A percentile compares a stretch with the other conserved stretches of the same genome.
Evolutionary conservation across 2,329 filamentous ascomycete species (phyloP).

Genomic region (Rugonectria rugulosa): DNA sequence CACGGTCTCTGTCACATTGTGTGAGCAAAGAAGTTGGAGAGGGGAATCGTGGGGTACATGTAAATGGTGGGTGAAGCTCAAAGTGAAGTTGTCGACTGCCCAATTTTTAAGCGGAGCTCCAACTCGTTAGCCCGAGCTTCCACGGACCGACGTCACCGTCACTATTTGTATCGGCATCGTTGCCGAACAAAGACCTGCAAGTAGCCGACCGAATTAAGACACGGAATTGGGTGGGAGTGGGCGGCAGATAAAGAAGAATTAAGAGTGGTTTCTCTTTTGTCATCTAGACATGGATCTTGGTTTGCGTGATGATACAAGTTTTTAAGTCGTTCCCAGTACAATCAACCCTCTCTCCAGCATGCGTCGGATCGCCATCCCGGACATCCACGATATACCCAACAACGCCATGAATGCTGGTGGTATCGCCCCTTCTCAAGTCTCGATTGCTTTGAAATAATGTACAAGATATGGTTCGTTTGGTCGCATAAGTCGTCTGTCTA

Average conservation of each 20-base stretch:
- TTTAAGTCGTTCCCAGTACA: conserved; percentile 33
- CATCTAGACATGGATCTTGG: conserved; percentile 20
- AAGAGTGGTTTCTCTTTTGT: conserved; percentile 33
- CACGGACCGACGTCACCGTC: conserved; percentile 19
- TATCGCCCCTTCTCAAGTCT: conserved; percentile 17
- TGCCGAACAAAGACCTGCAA: not conserved
- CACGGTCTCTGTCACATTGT: conserved; percentile 37
- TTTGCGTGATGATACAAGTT: conserved; percentile 37
- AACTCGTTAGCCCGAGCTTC: conserved; percentile 20
- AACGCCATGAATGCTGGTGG: conserved; percentile 39
- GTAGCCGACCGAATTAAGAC: conserved; percentile 7
- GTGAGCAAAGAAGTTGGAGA: not conserved
- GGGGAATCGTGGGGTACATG: not conserved
- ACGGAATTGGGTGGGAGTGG: not conserved
- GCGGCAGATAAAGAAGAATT: conserved; percentile 26
- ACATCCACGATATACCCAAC: conserved; percentile 27
- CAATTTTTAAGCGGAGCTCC: conserved; percentile 20
- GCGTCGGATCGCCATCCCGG: conserved; percentile 22
- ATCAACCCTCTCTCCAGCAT: conserved; percentile 29
- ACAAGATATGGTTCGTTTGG: conserved; percentile 28
- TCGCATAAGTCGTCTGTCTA: conserved; percentile 18
- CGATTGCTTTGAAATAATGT: conserved; percentile 33
- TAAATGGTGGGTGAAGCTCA: not conserved
- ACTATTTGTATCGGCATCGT: conserved; percentile 14
- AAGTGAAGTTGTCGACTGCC: not conserved